These are phyloP conservation scores for Magnolia changhungtana DNA, from an alignment of 164 flowering plant genomes.

Conservation along the genomic window DNA sequence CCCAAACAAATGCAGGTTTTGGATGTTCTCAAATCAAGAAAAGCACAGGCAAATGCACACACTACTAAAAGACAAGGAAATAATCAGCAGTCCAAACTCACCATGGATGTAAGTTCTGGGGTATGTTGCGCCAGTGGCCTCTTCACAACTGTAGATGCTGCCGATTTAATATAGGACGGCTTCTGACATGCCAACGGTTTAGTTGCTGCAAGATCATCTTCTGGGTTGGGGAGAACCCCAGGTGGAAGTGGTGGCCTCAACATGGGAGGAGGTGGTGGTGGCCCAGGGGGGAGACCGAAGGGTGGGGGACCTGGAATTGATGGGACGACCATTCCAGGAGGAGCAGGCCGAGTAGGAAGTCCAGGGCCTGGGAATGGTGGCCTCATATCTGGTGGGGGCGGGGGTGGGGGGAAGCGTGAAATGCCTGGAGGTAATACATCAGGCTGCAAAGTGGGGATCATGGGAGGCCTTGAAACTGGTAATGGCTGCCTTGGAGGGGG, in stretches of 20 bases:
- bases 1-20: not conserved
- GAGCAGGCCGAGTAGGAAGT: conserved; percentile 42
- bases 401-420: conserved; percentile 61
- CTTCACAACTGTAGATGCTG: conserved; percentile 96
- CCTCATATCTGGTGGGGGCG: conserved; percentile 70
- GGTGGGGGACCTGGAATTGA: conserved; percentile 58
- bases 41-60: not conserved
- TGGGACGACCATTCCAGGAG: conserved; percentile 67
- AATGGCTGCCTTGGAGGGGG: conserved; percentile 68
- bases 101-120: conserved; percentile 99
- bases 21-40: not conserved
- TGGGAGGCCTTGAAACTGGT: conserved; percentile 39
- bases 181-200: conserved; percentile 54
- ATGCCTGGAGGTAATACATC: conserved; percentile 85
- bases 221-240: conserved; percentile 59
- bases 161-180: conserved; percentile 94
- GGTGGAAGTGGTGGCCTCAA: conserved; percentile 87
- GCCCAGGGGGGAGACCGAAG: conserved; percentile 71
- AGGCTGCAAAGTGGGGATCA: conserved; percentile 49
- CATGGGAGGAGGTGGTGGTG: conserved; percentile 51
- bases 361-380: conserved; percentile 51
- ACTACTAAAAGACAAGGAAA: not conserved
- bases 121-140: conserved; percentile 99
- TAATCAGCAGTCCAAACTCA: conserved; percentile 28
- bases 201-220: conserved; percentile 35